These are phyloP conservation scores for Schrenkiella parvula DNA, from an alignment of 345 rosid species.

Conservation along the genomic window DNA sequence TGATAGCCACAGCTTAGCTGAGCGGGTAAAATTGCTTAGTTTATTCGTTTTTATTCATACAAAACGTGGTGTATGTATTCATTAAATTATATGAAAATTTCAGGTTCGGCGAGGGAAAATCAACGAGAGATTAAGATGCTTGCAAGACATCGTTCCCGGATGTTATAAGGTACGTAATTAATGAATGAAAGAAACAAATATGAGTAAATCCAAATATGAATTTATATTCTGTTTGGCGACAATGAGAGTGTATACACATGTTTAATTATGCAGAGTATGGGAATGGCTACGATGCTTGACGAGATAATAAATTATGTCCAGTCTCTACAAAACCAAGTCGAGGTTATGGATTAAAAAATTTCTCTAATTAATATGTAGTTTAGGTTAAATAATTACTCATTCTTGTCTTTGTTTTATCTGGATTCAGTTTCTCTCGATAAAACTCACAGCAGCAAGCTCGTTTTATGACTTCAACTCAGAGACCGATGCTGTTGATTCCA, in stretches of 20 bases:
- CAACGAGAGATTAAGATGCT: conserved; percentile 59
- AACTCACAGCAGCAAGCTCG: conserved; percentile 66
- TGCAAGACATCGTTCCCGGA: conserved; percentile 81
- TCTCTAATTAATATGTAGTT: not conserved
- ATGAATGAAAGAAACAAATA: not conserved
- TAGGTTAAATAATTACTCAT: not conserved
- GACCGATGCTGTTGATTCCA: conserved; percentile 51
- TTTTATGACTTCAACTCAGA: conserved; percentile 63
- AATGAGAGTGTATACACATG: not conserved
- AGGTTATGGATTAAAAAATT: conserved; percentile 40
- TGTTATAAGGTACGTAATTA: conserved; percentile 65
- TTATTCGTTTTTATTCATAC: no score
- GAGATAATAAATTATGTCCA: conserved; percentile 76
- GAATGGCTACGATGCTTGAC: conserved; percentile 79
- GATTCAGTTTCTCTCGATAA: conserved; percentile 78
- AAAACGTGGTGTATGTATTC: no score
- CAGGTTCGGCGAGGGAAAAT: conserved; percentile 80
- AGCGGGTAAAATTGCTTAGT: conserved; percentile 55
- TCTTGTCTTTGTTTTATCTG: not conserved
- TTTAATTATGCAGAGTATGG: conserved; percentile 69
- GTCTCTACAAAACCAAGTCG: conserved; percentile 73
- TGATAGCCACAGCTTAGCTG: conserved; percentile 91
- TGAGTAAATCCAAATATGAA: not conserved
- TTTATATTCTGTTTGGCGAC: not conserved
- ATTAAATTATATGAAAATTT: not conserved